Evolutionary conservation across 768 basidiomycete species (phyloP).

Genomic region (Lactarius pseudohatsudake): DNA sequence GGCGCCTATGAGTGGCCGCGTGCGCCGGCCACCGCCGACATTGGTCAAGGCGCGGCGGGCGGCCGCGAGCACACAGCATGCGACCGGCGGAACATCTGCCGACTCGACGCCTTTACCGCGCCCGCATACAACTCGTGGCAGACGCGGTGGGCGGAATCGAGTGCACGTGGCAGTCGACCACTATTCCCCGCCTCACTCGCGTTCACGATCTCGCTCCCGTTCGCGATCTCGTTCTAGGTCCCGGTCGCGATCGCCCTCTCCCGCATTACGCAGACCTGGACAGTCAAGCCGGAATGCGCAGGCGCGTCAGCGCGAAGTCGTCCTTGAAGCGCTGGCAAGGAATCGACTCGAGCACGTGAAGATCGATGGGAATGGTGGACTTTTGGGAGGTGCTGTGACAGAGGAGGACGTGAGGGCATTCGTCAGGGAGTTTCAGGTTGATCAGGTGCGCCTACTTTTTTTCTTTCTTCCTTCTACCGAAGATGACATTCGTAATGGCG

Average conservation of each 20-base stretch:
- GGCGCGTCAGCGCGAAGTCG: constrained; percentile 37
- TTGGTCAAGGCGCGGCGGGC: constrained; percentile 27
- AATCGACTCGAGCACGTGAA: constrained; percentile 69
- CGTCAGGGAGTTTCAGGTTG: constrained; percentile 68
- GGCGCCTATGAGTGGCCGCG: constrained; percentile 27
- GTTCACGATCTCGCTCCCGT: constrained; percentile 19
- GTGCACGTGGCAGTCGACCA: constrained; percentile 22
- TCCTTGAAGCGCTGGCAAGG: constrained; percentile 52
- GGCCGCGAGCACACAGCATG: constrained; percentile 10
- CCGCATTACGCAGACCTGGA: constrained; percentile 42
- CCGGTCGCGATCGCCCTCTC: constrained; percentile 43
- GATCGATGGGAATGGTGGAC: constrained; percentile 49
- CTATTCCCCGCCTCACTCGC: constrained; percentile 28
- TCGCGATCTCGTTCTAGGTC: constrained; percentile 11
- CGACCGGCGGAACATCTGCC: constrained; percentile 13
- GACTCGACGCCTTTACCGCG: constrained; percentile 20
- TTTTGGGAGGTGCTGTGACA: constrained; percentile 48
- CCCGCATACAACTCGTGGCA: constrained; percentile 11
- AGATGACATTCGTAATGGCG: constrained; percentile 14
- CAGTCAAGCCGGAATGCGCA: constrained; percentile 35
- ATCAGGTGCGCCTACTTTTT: constrained; percentile 54
- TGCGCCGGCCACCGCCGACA: constrained; percentile 27
- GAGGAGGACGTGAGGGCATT: constrained; percentile 71
- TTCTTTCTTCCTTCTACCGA: constrained; percentile 16
- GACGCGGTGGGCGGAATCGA: constrained; percentile 24